Conservation (phyloP, 2,329 filamentous ascomycete species). For the Domatiomyces globalis region DNA sequence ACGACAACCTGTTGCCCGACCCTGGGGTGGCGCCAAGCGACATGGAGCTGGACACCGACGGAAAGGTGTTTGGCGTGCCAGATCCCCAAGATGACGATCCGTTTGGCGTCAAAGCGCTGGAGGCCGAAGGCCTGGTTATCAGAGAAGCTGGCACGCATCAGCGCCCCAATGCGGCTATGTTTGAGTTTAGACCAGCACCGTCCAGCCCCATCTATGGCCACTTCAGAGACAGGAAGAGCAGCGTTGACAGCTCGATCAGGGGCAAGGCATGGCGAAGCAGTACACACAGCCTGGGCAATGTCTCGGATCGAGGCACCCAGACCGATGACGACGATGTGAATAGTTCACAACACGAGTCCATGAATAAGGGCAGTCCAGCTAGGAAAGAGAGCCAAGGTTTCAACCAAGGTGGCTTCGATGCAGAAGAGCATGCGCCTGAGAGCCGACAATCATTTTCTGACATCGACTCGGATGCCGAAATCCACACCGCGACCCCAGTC, state of each 20-base stretch:
- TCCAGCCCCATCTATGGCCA: slow-evolving; percentile 53
- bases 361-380: slow-evolving; percentile 8
- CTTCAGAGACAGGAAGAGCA: slow-evolving; percentile 47
- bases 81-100: slow-evolving; percentile 74
- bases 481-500: slow-evolving; percentile 49
- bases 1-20: slow-evolving; percentile 50
- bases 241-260: slow-evolving; percentile 55
- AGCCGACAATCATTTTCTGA: slow-evolving; percentile 13
- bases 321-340: slow-evolving; percentile 49
- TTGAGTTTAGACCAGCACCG: slow-evolving; percentile 66
- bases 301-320: slow-evolving; percentile 49
- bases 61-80: slow-evolving; percentile 58
- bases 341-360: slow-evolving; percentile 36
- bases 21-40: slow-evolving; percentile 64
- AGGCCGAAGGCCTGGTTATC: slow-evolving; percentile 78
- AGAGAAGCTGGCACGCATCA: slow-evolving; percentile 70
- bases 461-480: slow-evolving; percentile 25
- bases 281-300: slow-evolving; percentile 46
- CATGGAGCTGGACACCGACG: slow-evolving; percentile 39
- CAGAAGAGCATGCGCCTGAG: slow-evolving; percentile 3
- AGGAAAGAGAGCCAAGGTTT: neutral
- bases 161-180: slow-evolving; percentile 61
- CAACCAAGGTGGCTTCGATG: slow-evolving; percentile 4
- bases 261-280: slow-evolving; percentile 54
- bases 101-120: slow-evolving; percentile 79